Evolutionary conservation across 306 rosid species (phyloP).

Genomic region (Neltuma alba): DNA sequence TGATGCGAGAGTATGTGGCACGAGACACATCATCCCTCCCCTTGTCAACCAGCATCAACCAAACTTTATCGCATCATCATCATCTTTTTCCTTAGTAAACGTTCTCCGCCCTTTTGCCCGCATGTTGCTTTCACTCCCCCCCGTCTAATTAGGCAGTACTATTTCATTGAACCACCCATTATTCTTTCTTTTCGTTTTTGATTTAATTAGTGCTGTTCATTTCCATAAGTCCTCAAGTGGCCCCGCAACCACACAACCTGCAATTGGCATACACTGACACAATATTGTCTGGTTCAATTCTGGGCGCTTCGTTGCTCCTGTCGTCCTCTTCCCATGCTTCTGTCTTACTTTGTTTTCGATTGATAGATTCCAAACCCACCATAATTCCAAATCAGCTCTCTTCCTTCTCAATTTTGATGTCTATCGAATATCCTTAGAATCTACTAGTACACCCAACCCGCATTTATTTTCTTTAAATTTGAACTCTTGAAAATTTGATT

Average conservation of each 20-base stretch:
- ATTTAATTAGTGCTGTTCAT: background rate
- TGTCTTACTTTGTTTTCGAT: constrained; percentile 13
- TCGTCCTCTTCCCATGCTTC: too few species aligned
- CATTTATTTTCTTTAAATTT: background rate
- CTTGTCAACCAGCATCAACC: constrained; percentile 43
- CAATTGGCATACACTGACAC: constrained; percentile 35
- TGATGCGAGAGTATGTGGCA: constrained; percentile 53
- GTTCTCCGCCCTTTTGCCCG: constrained; percentile 10
- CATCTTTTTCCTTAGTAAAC: constrained; percentile 22
- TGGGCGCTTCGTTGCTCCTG: background rate
- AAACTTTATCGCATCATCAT: constrained; percentile 43
- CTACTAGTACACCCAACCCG: background rate
- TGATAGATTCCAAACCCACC: background rate
- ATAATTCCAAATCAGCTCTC: background rate
- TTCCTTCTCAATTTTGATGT: background rate
- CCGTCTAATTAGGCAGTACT: background rate
- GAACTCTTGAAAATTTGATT: background rate
- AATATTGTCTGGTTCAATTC: constrained; percentile 9
- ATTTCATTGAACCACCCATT: constrained; percentile 9
- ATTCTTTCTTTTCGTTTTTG: too few species aligned
- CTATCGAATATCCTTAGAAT: background rate
- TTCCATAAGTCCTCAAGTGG: background rate
- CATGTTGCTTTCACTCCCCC: constrained; percentile 31
- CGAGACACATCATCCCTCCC: constrained; percentile 38
- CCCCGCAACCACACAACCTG: constrained; percentile 27